Evolutionary conservation across 148 eudicot genomes (phyloP).

Genomic region (Talinum fruticosum): DNA sequence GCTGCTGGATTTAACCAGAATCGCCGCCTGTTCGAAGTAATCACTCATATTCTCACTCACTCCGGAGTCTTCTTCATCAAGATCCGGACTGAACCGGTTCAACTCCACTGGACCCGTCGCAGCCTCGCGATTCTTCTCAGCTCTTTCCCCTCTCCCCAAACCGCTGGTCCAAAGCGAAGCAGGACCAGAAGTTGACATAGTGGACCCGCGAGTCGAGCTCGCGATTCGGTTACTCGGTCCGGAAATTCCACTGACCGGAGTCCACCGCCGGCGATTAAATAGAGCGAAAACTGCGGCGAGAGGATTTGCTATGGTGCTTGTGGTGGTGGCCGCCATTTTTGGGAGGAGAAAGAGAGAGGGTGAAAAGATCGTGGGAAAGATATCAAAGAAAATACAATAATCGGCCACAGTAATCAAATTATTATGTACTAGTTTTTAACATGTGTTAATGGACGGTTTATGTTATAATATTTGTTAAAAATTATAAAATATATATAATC

Average conservation of each 20-base stretch:
- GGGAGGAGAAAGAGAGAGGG: neutral
- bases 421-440: no score
- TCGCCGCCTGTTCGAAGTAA: conserved; percentile 40
- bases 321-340: conserved; percentile 16
- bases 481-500: no score
- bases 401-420: neutral
- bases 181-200: neutral
- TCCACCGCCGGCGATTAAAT: neutral
- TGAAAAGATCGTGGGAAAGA: neutral
- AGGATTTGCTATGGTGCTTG: neutral
- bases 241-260: neutral
- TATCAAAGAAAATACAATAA: neutral
- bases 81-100: conserved; percentile 14
- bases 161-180: neutral
- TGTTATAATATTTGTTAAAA: no score
- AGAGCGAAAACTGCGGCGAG: conserved; percentile 12
- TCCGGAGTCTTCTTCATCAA: conserved; percentile 20
- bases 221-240: neutral
- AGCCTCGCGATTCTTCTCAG: neutral
- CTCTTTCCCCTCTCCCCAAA: neutral
- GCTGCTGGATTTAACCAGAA: conserved; percentile 24
- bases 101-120: neutral
- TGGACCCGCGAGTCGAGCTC: neutral
- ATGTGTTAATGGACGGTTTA: no score
- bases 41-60: conserved; percentile 26